phyloP scores from a whole-genome alignment of 179 eudicot genomes.

The Kewa caespitosa region DNA sequence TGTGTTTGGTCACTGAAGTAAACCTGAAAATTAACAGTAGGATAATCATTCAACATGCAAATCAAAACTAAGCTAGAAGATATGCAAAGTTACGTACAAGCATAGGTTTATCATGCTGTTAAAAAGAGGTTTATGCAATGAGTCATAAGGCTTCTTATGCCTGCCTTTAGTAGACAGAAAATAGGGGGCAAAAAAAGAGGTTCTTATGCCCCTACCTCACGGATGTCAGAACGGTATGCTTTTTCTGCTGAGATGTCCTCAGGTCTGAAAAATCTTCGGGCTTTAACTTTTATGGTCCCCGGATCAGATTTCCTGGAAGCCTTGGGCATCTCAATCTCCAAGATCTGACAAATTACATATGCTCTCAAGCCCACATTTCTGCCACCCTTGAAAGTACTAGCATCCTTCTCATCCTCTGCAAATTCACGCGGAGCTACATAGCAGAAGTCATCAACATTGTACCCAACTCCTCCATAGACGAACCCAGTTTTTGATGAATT shows the following conservation, averaged over 20 bases:
- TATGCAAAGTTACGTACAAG: background rate
- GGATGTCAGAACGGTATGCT: conserved; percentile 83
- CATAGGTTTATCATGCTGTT: background rate
- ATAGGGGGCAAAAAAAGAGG: no score
- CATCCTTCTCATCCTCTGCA: conserved; percentile 45
- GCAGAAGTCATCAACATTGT: conserved; percentile 65
- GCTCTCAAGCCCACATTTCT: conserved; percentile 94
- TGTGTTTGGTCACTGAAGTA: conserved; percentile 76
- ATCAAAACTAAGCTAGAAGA: background rate
- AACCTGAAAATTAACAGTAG: conserved; percentile 46
- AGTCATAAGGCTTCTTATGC: no score
- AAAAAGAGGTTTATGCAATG: background rate
- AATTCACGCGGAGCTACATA: conserved; percentile 64
- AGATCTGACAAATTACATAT: conserved; percentile 70
- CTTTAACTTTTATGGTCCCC: conserved; percentile 46
- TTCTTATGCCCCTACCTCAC: conserved; percentile 56
- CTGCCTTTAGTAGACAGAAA: no score
- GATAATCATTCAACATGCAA: background rate
- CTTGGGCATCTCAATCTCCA: conserved; percentile 51
- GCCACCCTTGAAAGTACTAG: conserved; percentile 65
- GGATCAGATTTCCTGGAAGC: conserved; percentile 44
- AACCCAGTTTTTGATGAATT: conserved; percentile 58
- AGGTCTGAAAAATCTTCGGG: conserved; percentile 81
- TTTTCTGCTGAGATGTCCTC: conserved; percentile 89
- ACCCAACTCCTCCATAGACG: conserved; percentile 53